Percentiles rank a stretch among this genome's conserved stretches.
Conservation (phyloP, 768 basidiomycete species). For the Wakefieldia striispora region DNA sequence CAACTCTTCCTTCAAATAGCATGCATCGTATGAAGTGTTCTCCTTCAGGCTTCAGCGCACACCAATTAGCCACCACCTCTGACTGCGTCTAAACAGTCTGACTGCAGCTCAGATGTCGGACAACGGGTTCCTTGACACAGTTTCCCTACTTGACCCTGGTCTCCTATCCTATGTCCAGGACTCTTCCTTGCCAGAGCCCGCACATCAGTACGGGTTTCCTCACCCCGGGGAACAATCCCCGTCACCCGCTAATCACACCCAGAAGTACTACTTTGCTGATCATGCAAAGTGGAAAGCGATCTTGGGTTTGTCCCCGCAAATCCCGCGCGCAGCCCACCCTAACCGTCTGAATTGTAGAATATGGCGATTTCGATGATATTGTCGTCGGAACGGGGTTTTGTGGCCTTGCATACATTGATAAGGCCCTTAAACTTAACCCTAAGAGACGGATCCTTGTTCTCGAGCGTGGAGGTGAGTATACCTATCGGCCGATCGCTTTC, state of each 20-base stretch:
- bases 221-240: not conserved
- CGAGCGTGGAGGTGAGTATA: slow-evolving; percentile 10
- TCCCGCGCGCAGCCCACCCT: not conserved
- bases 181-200: not conserved
- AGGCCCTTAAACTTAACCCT: slow-evolving; percentile 13
- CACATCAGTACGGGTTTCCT: slow-evolving; percentile 7
- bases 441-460: slow-evolving; percentile 15
- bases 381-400: slow-evolving; percentile 12
- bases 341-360: not conserved
- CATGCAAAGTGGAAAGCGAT: slow-evolving; percentile 4
- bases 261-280: slow-evolving; percentile 7
- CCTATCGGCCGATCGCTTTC: not conserved
- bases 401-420: slow-evolving; percentile 18
- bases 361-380: slow-evolving; percentile 9
- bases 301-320: not conserved
- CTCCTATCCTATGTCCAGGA: not conserved
- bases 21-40: too few species aligned
- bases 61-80: too few species aligned
- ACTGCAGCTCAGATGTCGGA: not conserved
- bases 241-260: slow-evolving; percentile 1
- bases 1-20: too few species aligned
- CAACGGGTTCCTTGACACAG: not conserved
- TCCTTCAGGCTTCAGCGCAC: too few species aligned
- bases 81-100: too few species aligned
- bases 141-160: not conserved